Percentiles rank a stretch among this genome's conserved stretches.
phyloP scores from a whole-genome alignment of 23 red algal genomes.

The Cyanidioschyzon merolae region DNA sequence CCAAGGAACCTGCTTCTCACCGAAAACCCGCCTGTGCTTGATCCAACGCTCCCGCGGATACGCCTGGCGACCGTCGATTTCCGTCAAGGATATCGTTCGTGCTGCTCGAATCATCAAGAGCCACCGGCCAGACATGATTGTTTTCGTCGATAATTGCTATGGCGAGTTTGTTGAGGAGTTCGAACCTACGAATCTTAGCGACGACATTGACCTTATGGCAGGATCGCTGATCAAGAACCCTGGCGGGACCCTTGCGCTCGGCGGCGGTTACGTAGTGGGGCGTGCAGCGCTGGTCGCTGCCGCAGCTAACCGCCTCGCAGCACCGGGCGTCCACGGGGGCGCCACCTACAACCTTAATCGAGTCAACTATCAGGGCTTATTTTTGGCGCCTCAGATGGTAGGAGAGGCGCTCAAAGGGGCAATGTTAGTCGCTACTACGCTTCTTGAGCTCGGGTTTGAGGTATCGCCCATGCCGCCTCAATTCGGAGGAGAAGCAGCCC shows the following conservation, averaged over 20 bases:
- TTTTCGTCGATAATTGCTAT: constrained; percentile 82
- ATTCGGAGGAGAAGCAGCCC: neutral
- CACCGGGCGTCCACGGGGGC: constrained; percentile 58
- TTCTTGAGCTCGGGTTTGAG: constrained; percentile 48
- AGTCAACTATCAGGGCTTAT: constrained; percentile 50
- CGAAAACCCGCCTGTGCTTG: constrained; percentile 40
- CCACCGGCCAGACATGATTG: constrained; percentile 35
- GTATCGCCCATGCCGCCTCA: constrained; percentile 16
- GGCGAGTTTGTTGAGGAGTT: constrained; percentile 48
- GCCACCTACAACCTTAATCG: constrained; percentile 46
- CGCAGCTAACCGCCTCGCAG: constrained; percentile 35
- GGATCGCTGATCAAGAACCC: constrained; percentile 73
- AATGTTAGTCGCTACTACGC: constrained; percentile 34
- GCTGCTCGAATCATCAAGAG: constrained; percentile 32
- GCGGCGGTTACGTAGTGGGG: constrained; percentile 61
- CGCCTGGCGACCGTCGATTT: constrained; percentile 34
- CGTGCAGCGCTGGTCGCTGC: constrained; percentile 29
- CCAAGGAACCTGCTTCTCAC: constrained; percentile 8
- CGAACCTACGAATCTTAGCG: constrained; percentile 33
- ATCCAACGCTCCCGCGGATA: constrained; percentile 73
- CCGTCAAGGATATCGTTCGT: constrained; percentile 24
- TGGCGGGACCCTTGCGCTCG: constrained; percentile 56
- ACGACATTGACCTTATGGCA: constrained; percentile 65
- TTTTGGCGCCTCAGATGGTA: constrained; percentile 56
- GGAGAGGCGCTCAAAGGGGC: constrained; percentile 57